These are phyloP conservation scores for Capsicum rhomboideum DNA, from an alignment of 257 asterid genomes.

Conservation along the genomic window DNA sequence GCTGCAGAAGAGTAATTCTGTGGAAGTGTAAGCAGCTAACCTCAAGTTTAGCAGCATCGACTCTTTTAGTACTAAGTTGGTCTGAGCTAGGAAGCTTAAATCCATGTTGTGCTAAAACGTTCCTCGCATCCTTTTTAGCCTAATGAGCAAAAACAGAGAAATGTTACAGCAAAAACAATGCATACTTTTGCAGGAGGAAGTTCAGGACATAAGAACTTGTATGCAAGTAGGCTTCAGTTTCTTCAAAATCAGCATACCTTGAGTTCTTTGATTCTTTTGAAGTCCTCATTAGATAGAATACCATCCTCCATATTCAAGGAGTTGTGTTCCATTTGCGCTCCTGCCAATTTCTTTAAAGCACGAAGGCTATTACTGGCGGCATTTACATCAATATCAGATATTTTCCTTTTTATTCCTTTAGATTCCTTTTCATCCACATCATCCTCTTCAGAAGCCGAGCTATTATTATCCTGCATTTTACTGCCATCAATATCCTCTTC, in stretches of 20 bases:
- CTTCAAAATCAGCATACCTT: constrained; percentile 37
- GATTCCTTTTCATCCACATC: constrained; percentile 17
- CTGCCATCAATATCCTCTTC: constrained; percentile 22
- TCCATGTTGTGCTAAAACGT: constrained; percentile 51
- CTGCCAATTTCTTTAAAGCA: constrained; percentile 77
- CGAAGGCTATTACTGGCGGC: constrained; percentile 65
- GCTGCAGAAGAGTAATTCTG: background rate
- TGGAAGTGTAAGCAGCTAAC: constrained; percentile 21
- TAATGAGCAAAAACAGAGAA: constrained; percentile 15
- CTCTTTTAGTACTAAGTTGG: constrained; percentile 63
- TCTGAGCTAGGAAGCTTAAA: constrained; percentile 74
- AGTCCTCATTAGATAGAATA: constrained; percentile 88
- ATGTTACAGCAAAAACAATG: background rate
- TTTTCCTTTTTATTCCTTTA: constrained; percentile 52
- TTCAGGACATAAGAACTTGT: background rate
- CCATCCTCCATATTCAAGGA: constrained; percentile 47
- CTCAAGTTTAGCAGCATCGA: constrained; percentile 75
- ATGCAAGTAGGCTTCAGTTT: background rate
- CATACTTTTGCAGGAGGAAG: background rate
- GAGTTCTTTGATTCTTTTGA: constrained; percentile 75
- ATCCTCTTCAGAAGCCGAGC: constrained; percentile 5
- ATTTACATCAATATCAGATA: constrained; percentile 58
- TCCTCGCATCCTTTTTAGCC: constrained; percentile 77
- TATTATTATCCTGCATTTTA: constrained; percentile 5
- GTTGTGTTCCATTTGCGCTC: constrained; percentile 15